Conservation (phyloP, 768 basidiomycete genomes). For the Mycena amicta region DNA sequence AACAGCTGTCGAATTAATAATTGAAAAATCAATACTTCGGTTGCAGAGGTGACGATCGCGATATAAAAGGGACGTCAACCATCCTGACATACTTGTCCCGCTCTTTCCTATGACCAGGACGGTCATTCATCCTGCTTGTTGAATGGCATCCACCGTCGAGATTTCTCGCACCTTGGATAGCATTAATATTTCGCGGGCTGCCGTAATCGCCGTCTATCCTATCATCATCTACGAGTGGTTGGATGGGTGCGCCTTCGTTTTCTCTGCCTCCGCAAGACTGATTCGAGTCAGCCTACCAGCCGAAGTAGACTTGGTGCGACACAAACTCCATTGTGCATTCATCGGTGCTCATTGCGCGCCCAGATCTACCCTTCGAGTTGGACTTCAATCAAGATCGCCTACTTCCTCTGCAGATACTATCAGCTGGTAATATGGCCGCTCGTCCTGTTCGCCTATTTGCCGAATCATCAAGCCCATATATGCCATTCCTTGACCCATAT, state of each 20-base stretch:
- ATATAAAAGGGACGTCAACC: not conserved
- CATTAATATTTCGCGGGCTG: slow-evolving; percentile 32
- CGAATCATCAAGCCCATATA: slow-evolving; percentile 32
- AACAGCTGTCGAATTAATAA: slow-evolving; percentile 1
- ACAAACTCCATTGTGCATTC: no score
- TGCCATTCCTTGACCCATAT: slow-evolving; percentile 35
- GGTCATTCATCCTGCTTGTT: not conserved
- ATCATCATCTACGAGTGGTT: slow-evolving; percentile 43
- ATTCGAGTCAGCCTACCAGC: slow-evolving; percentile 26
- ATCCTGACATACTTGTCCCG: not conserved
- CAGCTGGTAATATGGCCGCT: slow-evolving; percentile 39
- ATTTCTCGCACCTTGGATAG: not conserved
- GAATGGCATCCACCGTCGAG: slow-evolving; percentile 3
- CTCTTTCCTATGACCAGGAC: slow-evolving; percentile 8
- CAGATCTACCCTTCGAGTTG: slow-evolving; percentile 40
- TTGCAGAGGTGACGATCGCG: not conserved
- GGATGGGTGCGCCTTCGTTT: slow-evolving; percentile 31
- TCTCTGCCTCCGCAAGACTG: not conserved
- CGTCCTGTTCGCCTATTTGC: slow-evolving; percentile 40
- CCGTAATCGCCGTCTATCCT: slow-evolving; percentile 34
- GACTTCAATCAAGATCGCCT: slow-evolving; percentile 42
- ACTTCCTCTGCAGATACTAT: slow-evolving; percentile 47
- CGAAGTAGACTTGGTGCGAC: slow-evolving; percentile 39
- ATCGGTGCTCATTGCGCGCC: not conserved
- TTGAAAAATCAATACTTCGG: not conserved